phyloP scores from a whole-genome alignment of 2,329 filamentous ascomycete genomes.

The Pseudogymnoascus sp. region DNA sequence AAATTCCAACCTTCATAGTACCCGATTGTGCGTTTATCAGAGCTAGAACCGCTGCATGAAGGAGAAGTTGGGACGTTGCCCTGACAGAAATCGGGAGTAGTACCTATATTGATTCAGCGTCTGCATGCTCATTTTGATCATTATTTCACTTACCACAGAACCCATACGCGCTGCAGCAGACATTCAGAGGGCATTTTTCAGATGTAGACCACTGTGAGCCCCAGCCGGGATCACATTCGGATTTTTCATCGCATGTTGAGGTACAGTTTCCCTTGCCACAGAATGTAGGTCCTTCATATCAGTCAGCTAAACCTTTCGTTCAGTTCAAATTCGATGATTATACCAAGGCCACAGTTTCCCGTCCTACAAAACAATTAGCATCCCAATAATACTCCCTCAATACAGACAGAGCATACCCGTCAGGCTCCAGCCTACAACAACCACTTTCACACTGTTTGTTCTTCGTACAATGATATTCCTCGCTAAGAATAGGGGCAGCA shows the following conservation, averaged over 20 bases:
- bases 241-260: slow-evolving; percentile 23
- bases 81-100: slow-evolving; percentile 11
- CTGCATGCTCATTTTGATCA: not conserved
- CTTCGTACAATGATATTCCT: slow-evolving; percentile 7
- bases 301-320: slow-evolving; percentile 20
- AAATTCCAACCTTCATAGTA: slow-evolving; percentile 31
- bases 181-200: slow-evolving; percentile 30
- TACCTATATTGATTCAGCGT: slow-evolving; percentile 2
- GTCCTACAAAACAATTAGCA: not conserved
- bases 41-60: not conserved
- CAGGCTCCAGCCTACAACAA: slow-evolving; percentile 8
- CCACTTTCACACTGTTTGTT: slow-evolving; percentile 5
- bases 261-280: slow-evolving; percentile 20
- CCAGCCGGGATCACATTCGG: slow-evolving; percentile 28
- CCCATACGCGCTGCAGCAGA: slow-evolving; percentile 31
- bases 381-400: not conserved
- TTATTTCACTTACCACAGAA: slow-evolving; percentile 26
- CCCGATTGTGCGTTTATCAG: slow-evolving; percentile 20
- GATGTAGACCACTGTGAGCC: slow-evolving; percentile 22
- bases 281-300: slow-evolving; percentile 18
- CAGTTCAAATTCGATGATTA: not conserved
- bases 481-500: not conserved
- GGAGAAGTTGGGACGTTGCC: not conserved
- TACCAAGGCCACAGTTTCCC: slow-evolving; percentile 6
- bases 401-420: slow-evolving; percentile 2